Evolutionary conservation across 2,329 filamentous ascomycete genomes (phyloP), one percentile per base, ranked within the genome.

Genomic region (Aspergillus sp.): DNA sequence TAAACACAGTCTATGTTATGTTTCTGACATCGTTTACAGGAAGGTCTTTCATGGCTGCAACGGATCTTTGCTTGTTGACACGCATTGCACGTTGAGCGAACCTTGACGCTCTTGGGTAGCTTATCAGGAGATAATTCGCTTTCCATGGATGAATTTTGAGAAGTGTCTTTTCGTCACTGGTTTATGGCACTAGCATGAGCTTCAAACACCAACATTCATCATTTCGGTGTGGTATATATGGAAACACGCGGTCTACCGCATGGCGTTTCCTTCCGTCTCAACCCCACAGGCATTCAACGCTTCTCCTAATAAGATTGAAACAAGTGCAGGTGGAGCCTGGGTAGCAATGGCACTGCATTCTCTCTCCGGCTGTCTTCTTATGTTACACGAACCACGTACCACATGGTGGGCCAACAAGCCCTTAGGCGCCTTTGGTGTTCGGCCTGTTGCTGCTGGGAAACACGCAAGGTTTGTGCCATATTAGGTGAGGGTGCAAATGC

Each of bases 41-140:
- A 68, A 7, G 70, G 70, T 20, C 68, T 72, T 52, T 73, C 70
- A 57, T 74, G 72, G 22, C 72, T 71, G 64, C 72, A 74, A 7
- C 72, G 68, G 15, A 74, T 74, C 40, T 74, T 74, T 9, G 72
- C 72, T 53, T 73, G 70, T 46, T 74, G 72, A 22, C 72, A 74
- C n/a, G 72, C 70, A 55, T 74, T 74, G 62, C 72, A 74, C 7
- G 72, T 74, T 5, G 71, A 73, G 46, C 72, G 70, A 19, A 73
- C 65, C 46, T 74, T 74, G 40, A 73, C 70, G 30, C 70, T 73
- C 24, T 69, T 70, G 15, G 70, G 70, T 1, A 72, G 61, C 8
- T 48, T 56, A 19, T 60, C 53, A 7, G 54, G 57, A 6, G 57
- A 50, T 24, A 50, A 6, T 17, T 54, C 51, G 17, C 51, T 54